phyloP scores from a whole-genome alignment of 2,329 filamentous ascomycete species.

The Tolypocladium paradoxum region DNA sequence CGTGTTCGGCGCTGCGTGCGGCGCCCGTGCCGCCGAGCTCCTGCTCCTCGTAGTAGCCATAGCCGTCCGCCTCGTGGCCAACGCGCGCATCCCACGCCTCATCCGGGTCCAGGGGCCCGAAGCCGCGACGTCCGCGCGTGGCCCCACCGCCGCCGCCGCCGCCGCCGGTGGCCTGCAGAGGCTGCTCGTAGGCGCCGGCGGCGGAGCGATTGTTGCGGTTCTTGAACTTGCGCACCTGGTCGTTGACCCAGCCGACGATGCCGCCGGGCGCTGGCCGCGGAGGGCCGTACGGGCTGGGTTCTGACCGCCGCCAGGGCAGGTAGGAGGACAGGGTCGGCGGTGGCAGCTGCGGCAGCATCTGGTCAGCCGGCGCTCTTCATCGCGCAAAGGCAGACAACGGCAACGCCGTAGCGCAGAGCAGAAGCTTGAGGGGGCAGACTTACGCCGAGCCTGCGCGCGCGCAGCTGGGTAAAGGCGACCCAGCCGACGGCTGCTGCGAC shows the following conservation, averaged over 20 bases:
- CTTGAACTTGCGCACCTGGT: constrained; percentile 52
- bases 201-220: constrained; percentile 56
- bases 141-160: constrained; percentile 26
- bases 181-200: constrained; percentile 61
- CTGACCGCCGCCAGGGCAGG: constrained; percentile 55
- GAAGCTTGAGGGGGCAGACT: constrained; percentile 16
- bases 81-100: constrained; percentile 80
- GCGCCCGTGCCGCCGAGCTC: constrained; percentile 45
- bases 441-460: constrained; percentile 61
- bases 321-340: constrained; percentile 56
- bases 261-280: constrained; percentile 49
- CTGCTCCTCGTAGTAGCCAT: constrained; percentile 67
- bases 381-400: not conserved
- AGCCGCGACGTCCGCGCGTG: constrained; percentile 39
- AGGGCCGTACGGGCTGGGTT: constrained; percentile 33
- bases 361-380: not conserved
- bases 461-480: constrained; percentile 61
- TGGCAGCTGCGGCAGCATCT: constrained; percentile 41
- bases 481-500: constrained; percentile 49
- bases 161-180: constrained; percentile 26
- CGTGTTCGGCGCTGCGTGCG: constrained; percentile 20
- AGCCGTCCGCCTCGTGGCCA: constrained; percentile 58
- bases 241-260: constrained; percentile 61
- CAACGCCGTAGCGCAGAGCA: not conserved
- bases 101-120: constrained; percentile 66